Conservation (phyloP, 1,139 yeast genomes). For the Zygotorulaspora mrakii region DNA sequence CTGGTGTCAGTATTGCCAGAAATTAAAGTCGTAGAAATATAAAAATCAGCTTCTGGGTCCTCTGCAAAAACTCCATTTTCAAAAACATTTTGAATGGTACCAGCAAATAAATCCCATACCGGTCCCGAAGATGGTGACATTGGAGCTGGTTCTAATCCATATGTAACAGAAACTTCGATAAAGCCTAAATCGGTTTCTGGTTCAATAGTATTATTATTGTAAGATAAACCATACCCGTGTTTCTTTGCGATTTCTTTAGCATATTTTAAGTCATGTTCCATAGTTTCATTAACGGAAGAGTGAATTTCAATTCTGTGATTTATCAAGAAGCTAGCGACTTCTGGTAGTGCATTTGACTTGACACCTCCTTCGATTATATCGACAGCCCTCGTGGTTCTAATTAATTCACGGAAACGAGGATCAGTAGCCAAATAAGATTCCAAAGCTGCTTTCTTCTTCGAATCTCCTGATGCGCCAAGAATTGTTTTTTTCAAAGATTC, state of each 20-base stretch:
- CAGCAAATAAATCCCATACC: constrained; percentile 52
- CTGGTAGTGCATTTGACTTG: constrained; percentile 72
- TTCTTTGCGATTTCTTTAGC: constrained; percentile 44
- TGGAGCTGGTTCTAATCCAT: constrained; percentile 52
- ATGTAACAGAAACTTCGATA: constrained; percentile 42
- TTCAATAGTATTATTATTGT: constrained; percentile 23
- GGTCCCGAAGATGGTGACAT: constrained; percentile 46
- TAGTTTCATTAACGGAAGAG: constrained; percentile 44
- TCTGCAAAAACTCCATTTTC: constrained; percentile 36
- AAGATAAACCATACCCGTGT: constrained; percentile 47
- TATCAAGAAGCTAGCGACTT: constrained; percentile 50
- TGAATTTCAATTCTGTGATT: constrained; percentile 56
- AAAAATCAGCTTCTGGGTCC: constrained; percentile 41
- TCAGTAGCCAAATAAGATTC: constrained; percentile 32
- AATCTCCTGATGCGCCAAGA: constrained; percentile 23
- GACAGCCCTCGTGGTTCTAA: constrained; percentile 58
- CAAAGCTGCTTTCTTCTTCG: constrained; percentile 18
- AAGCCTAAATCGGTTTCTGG: constrained; percentile 30
- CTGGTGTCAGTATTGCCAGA: constrained; percentile 84
- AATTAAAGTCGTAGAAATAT: constrained; percentile 60
- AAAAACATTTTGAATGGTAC: constrained; percentile 51
- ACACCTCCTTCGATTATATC: constrained; percentile 60
- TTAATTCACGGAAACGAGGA: constrained; percentile 39
- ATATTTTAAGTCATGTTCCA: constrained; percentile 41
- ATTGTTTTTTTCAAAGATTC: constrained; percentile 23